phyloP scores from a whole-genome alignment of 441 rosid species.

The Lepidium campestre region DNA sequence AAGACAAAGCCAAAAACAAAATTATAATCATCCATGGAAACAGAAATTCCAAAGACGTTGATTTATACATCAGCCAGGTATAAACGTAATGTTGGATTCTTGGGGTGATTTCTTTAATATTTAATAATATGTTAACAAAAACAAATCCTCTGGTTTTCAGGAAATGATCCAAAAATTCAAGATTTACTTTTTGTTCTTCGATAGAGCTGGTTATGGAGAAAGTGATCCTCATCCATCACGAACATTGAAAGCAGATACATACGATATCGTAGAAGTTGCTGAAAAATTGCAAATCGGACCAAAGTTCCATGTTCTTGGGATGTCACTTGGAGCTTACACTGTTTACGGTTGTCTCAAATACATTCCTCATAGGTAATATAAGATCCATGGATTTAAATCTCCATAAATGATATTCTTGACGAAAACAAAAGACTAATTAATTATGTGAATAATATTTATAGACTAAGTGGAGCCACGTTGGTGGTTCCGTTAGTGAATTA shows the following conservation, averaged over 20 bases:
- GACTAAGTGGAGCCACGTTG: slow-evolving; percentile 65
- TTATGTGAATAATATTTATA: neutral
- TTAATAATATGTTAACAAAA: neutral
- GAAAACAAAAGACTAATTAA: too few relatives aligned
- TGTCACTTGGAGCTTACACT: slow-evolving; percentile 85
- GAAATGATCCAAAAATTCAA: slow-evolving; percentile 48
- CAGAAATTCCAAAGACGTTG: slow-evolving; percentile 50
- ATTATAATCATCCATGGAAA: slow-evolving; percentile 62
- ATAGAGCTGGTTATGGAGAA: slow-evolving; percentile 87
- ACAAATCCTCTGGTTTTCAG: slow-evolving; percentile 25
- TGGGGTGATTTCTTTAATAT: neutral
- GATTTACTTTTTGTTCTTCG: slow-evolving; percentile 55
- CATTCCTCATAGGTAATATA: slow-evolving; percentile 72
- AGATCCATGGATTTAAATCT: too few relatives aligned
- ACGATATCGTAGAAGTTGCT: slow-evolving; percentile 77
- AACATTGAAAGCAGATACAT: slow-evolving; percentile 58
- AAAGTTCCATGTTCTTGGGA: slow-evolving; percentile 71
- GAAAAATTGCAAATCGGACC: slow-evolving; percentile 73
- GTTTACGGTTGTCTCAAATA: slow-evolving; percentile 74
- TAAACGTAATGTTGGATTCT: neutral
- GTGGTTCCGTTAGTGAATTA: slow-evolving; percentile 71
- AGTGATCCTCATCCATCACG: slow-evolving; percentile 65
- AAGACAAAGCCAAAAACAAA: slow-evolving; percentile 57
- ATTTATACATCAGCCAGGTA: slow-evolving; percentile 54
- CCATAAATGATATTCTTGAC: neutral